Conservation (phyloP, 2,329 filamentous ascomycete species). For the Talaromyces sp. region DNA sequence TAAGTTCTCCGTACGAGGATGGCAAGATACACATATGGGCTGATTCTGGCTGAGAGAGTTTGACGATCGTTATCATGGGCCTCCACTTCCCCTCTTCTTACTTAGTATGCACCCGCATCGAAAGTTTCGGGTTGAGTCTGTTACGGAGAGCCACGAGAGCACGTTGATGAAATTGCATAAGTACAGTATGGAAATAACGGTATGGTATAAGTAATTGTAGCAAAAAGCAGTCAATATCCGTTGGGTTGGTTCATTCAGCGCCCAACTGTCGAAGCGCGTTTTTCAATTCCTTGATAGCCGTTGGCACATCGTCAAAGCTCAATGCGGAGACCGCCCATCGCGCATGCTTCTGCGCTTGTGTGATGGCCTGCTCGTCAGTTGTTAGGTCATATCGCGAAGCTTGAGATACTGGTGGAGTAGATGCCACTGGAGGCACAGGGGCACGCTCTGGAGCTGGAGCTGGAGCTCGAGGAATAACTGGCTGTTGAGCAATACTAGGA, state of each 20-base stretch:
- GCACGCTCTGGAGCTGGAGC: slow-evolving; percentile 25
- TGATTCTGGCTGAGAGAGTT: not conserved
- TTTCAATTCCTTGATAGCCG: slow-evolving; percentile 79
- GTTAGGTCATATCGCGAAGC: slow-evolving; percentile 20
- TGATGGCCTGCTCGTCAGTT: slow-evolving; percentile 69
- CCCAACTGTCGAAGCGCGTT: slow-evolving; percentile 71
- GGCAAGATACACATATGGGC: not conserved
- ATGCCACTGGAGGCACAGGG: slow-evolving; percentile 21
- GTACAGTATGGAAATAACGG: not conserved
- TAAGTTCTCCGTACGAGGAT: not conserved
- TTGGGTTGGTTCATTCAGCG: slow-evolving; percentile 47
- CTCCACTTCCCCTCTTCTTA: not conserved
- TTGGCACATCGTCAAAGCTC: slow-evolving; percentile 93
- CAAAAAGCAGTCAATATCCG: not conserved
- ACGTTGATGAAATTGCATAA: not conserved
- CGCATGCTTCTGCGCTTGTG: slow-evolving; percentile 87
- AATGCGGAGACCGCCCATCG: slow-evolving; percentile 95
- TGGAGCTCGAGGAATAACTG: slow-evolving; percentile 21
- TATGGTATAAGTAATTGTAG: slow-evolving; percentile 1
- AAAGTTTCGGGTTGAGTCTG: not conserved
- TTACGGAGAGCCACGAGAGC: not conserved
- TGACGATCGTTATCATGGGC: not conserved
- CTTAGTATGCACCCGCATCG: not conserved
- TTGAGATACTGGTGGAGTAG: slow-evolving; percentile 21
- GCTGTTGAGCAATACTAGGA: slow-evolving; percentile 24